Percentiles rank a stretch among this genome's conserved stretches.
These are phyloP conservation scores for Penicillium atrosanguineum DNA, from an alignment of 495 filamentous ascomycete species.

Conservation along the genomic window DNA sequence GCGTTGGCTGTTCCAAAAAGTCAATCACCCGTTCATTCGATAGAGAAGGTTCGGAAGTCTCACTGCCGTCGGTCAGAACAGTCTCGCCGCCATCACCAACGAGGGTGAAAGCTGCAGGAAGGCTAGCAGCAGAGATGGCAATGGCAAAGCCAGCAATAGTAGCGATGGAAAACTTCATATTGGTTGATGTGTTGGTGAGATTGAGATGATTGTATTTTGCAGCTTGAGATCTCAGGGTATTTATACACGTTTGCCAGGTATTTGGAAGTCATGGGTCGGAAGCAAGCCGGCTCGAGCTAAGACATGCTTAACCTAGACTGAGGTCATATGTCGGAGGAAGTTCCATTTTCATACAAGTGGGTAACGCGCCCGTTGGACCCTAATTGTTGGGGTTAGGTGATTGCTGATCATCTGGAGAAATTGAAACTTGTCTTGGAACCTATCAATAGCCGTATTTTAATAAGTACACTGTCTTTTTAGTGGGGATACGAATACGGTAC, in stretches of 20 bases:
- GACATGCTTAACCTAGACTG: slow-evolving; percentile 11
- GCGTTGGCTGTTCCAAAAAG: slow-evolving; percentile 9
- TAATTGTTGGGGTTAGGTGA: too few relatives aligned
- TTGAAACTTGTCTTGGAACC: slow-evolving; percentile 19
- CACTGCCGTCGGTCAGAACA: slow-evolving; percentile 34
- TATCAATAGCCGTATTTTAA: background rate
- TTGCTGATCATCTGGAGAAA: background rate
- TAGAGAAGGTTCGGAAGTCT: background rate
- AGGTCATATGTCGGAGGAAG: slow-evolving; percentile 1
- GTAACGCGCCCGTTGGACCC: slow-evolving; percentile 1
- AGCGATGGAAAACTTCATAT: slow-evolving; percentile 35
- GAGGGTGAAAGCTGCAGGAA: slow-evolving; percentile 33
- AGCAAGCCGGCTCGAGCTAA: slow-evolving; percentile 1
- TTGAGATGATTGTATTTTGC: background rate
- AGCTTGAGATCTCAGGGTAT: background rate
- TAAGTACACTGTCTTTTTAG: background rate
- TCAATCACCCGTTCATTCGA: background rate
- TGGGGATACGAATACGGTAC: too few relatives aligned
- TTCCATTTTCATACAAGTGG: slow-evolving; percentile 2
- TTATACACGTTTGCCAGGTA: slow-evolving; percentile 4
- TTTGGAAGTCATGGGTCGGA: background rate
- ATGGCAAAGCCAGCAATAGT: slow-evolving; percentile 25
- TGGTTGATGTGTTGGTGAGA: slow-evolving; percentile 1
- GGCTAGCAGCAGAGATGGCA: slow-evolving; percentile 24
- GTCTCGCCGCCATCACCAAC: slow-evolving; percentile 31